Evolutionary conservation across 768 basidiomycete species (phyloP).

Genomic region (Tricholoma terreum): DNA sequence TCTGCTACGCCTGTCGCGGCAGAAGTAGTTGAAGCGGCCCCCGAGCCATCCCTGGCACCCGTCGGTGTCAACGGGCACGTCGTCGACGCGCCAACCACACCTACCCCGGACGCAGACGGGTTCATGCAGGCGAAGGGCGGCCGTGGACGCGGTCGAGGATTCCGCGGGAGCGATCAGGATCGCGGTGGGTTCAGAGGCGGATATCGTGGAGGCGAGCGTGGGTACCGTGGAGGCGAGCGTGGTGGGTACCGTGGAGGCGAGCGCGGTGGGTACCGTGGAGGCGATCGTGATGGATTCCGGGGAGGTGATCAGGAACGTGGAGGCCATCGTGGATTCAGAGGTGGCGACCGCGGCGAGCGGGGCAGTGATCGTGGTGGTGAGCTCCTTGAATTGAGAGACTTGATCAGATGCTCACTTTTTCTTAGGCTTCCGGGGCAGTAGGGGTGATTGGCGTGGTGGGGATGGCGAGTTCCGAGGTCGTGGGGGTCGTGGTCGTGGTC

Average conservation of each 20-base stretch:
- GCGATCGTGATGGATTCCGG: slow-evolving; percentile 21
- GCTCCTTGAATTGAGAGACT: background rate
- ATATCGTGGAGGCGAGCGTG: slow-evolving; percentile 37
- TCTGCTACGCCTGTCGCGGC: slow-evolving; percentile 57
- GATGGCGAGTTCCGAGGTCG: slow-evolving; percentile 44
- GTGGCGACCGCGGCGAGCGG: slow-evolving; percentile 32
- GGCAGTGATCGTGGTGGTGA: slow-evolving; percentile 38
- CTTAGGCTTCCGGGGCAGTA: slow-evolving; percentile 33
- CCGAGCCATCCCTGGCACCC: slow-evolving; percentile 21
- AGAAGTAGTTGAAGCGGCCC: slow-evolving; percentile 14
- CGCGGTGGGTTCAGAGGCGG: slow-evolving; percentile 31
- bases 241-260: slow-evolving; percentile 31
- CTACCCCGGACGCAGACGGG: slow-evolving; percentile 54
- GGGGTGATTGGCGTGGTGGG: slow-evolving; percentile 50
- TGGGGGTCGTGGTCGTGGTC: slow-evolving; percentile 35
- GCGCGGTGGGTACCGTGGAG: slow-evolving; percentile 35
- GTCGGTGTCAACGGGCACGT: slow-evolving; percentile 27
- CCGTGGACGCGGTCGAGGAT: slow-evolving; percentile 46
- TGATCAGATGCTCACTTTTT: background rate
- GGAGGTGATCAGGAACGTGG: slow-evolving; percentile 36
- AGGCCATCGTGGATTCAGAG: slow-evolving; percentile 28
- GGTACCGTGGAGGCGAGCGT: slow-evolving; percentile 27
- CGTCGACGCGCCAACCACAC: slow-evolving; percentile 19
- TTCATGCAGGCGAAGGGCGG: slow-evolving; percentile 52
- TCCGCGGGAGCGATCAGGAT: slow-evolving; percentile 24